Conservation (phyloP, 495 filamentous ascomycete genomes). For the Podospora pseudoanserina region DNA sequence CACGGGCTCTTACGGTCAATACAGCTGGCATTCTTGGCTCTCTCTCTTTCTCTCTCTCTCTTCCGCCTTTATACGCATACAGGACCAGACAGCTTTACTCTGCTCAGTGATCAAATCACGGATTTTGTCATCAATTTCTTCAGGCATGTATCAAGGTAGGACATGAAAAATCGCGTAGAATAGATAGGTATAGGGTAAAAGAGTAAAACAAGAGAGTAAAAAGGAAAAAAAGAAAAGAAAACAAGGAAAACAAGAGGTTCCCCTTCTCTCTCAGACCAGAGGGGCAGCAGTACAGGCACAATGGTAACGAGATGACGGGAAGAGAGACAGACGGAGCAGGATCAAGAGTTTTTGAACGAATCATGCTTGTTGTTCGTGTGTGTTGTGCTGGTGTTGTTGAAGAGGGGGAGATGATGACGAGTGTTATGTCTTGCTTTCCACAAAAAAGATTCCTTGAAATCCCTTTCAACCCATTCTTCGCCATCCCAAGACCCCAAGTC, state of each 20-base stretch:
- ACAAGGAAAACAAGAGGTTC: conserved; percentile 10
- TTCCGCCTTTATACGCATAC: neutral
- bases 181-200: conserved; percentile 2
- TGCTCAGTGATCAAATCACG: neutral
- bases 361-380: neutral
- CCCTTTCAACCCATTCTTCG: neutral
- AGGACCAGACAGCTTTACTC: neutral
- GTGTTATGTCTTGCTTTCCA: neutral
- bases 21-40: too few species aligned
- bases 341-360: neutral
- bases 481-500: neutral
- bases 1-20: too few species aligned
- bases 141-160: neutral
- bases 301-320: neutral
- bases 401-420: neutral
- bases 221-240: conserved; percentile 7
- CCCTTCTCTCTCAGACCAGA: conserved; percentile 1
- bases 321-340: neutral
- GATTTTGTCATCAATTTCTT: neutral
- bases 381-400: neutral
- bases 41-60: neutral
- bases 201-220: neutral
- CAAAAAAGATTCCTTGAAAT: neutral
- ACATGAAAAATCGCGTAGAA: neutral
- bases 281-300: neutral